A percentile compares a stretch with the other conserved stretches of the same genome.
Evolutionary conservation across 139 green algal species (phyloP).

Genomic region (Volvox reticuliferus): DNA sequence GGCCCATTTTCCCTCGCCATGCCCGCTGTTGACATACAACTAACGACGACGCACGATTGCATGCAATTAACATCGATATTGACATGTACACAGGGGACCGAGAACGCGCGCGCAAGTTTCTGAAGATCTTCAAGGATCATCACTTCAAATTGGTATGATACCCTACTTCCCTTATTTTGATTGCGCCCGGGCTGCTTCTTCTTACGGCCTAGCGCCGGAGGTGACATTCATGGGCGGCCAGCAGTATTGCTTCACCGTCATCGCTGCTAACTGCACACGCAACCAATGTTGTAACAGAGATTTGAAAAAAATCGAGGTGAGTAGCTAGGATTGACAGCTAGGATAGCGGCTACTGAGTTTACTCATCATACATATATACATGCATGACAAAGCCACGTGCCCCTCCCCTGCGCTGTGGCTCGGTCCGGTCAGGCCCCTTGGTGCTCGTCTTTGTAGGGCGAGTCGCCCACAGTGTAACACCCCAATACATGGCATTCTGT

Average conservation of each 20-base stretch:
- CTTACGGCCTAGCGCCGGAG: background rate
- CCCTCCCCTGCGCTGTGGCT: no score
- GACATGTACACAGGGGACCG: background rate
- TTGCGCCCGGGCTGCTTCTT: background rate
- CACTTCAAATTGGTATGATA: background rate
- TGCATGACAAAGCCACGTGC: no score
- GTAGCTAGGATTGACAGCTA: background rate
- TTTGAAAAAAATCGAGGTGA: conserved; percentile 3
- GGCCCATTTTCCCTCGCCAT: no score
- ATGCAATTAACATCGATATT: no score
- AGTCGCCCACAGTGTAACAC: no score
- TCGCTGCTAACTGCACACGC: background rate
- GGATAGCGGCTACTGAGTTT: background rate
- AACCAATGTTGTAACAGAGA: background rate
- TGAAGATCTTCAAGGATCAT: background rate
- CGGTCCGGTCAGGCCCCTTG: no score
- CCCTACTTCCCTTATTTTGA: background rate
- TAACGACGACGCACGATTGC: no score
- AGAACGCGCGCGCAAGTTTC: background rate
- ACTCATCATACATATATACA: no score
- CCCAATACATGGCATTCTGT: no score
- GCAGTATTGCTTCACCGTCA: background rate
- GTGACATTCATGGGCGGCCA: background rate
- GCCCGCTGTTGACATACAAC: no score
- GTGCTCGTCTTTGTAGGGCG: no score